Base-by-base conservation (phyloP, 495 filamentous ascomycete species). In the Tetracladium setigerum region DNA sequence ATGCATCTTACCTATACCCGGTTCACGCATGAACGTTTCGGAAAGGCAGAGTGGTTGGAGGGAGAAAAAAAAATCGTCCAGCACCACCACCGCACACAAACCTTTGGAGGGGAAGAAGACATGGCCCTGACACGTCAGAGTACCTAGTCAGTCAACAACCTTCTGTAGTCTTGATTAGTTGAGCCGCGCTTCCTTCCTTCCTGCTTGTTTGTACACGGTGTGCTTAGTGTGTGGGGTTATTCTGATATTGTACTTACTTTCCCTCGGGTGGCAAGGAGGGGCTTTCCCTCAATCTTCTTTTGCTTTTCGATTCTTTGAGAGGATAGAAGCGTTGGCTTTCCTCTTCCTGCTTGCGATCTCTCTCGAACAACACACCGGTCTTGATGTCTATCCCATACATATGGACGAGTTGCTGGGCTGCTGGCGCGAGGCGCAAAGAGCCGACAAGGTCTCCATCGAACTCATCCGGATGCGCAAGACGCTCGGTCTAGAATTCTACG, bases 371-470 rank as follows among this genome's bases (percentile, higher is more conserved):
- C 22, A 16, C 16, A n/a, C 16, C 16, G 9, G 9, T 27, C 49
- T 57, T 54, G 44, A 59, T 59, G 56, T 59, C 53, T 44, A 30
- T 38, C 22, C 47, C 33, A 30, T 41, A 40, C 52, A 50, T 13
- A 55, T 55, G 56, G 56, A 58, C 49, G 49, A 52, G 58, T 41
- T 47, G 47, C 41, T 46, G 44, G 55, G 54, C n/a, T 55, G 51
- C 38, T 61, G 54, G 58, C 46, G 38, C 49, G 55, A 61, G 38
- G 58, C 54, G 16, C n/a, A 50, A 22, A 35, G 58, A 39, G 53
- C 55, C 15, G 54, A 55, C 42, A 50, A 54, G 19, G 42, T 52
- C 33, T 40, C 54, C 10, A 44, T 34, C 13, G 18, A 45, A 24
- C 47, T 57, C 7, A 16, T 57, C 9, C 39, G 47, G 9, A 44